Evolutionary conservation across 169 alveolate species (phyloP), one percentile per base, ranked within the genome.

Genomic region (Plasmodium coatneyi): DNA sequence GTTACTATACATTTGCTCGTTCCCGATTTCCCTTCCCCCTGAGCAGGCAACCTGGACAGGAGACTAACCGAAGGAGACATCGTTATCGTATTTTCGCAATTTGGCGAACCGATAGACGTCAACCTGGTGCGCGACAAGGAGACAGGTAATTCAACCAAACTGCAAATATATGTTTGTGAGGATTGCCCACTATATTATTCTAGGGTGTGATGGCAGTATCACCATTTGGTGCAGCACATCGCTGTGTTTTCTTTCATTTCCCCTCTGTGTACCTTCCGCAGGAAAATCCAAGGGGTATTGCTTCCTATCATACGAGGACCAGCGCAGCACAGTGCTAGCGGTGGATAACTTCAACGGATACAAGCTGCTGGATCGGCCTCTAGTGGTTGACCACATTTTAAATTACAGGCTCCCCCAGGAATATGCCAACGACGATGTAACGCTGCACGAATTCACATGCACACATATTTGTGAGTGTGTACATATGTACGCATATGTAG

Each of bases 1-100:
- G 39, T 32, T 2, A 54, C 32, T 86, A 36, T 72, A 22, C 36
- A 54, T 56, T 0, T 1, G 52, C 30, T 56, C 12, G 34, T 0
- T 19, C 76, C 2, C 14, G 5, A 22, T 16, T n/a, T 0, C 5
- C 95, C 16, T 56, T 96, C 28, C 97, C 98, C 1, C 74, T 92
- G 43, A 49, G 72, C 92, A 66, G 96, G 97, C 14, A 99, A 99
- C 41, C 96, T 99, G 41, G 98, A 98, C 86, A 96, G 95, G 78
- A 96, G 98, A 56, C 97, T 99, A 97, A 98, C 99, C 46, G 99
- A 99, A 92, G 99, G 99, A 10, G 99, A 99, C 91, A 97, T 99
- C 52, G 98, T 98, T 16, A 98, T 97, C 4, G 99, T 99, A 10
- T 99, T 99, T 96, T 98, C 99, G 1, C 99, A 99, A 95, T 99